phyloP scores from a whole-genome alignment of 163 green algal genomes.

The Botryococcus braunii region DNA sequence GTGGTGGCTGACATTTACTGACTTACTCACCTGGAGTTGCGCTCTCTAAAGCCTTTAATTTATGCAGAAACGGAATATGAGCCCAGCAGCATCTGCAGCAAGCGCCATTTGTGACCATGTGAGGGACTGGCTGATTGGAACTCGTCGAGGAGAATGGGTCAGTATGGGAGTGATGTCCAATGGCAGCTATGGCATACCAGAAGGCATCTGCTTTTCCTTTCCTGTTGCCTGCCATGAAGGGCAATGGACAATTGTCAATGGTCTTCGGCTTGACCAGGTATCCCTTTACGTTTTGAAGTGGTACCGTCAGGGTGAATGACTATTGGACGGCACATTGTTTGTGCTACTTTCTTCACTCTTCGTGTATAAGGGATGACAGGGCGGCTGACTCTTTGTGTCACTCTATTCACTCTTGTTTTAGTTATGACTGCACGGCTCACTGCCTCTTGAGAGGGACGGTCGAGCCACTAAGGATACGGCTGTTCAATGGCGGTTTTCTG shows the following conservation, averaged over 20 bases:
- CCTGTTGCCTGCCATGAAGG: constrained; percentile 75
- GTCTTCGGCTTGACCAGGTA: constrained; percentile 69
- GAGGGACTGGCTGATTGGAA: constrained; percentile 86
- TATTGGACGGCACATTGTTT: too few relatives aligned
- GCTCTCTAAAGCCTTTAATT: not conserved
- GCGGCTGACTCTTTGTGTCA: too few relatives aligned
- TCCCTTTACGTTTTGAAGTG: too few relatives aligned
- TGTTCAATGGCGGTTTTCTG: too few relatives aligned
- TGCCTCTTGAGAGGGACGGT: too few relatives aligned
- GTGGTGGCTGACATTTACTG: not conserved
- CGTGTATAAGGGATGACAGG: too few relatives aligned
- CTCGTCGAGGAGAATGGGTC: constrained; percentile 66
- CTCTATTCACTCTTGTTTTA: too few relatives aligned
- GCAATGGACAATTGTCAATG: constrained; percentile 73
- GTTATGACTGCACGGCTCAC: too few relatives aligned
- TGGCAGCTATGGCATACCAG: constrained; percentile 74
- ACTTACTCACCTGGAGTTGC: not conserved
- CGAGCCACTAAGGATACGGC: too few relatives aligned
- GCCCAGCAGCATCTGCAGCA: constrained; percentile 78
- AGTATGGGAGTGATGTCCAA: constrained; percentile 90
- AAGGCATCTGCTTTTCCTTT: constrained; percentile 85
- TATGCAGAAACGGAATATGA: constrained; percentile 66
- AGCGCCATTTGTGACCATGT: constrained; percentile 90
- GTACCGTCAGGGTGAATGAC: too few relatives aligned
- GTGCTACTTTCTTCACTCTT: too few relatives aligned